phyloP scores from a whole-genome alignment of 176 grass and related monocot genomes.

The Triticum timopheevii region DNA sequence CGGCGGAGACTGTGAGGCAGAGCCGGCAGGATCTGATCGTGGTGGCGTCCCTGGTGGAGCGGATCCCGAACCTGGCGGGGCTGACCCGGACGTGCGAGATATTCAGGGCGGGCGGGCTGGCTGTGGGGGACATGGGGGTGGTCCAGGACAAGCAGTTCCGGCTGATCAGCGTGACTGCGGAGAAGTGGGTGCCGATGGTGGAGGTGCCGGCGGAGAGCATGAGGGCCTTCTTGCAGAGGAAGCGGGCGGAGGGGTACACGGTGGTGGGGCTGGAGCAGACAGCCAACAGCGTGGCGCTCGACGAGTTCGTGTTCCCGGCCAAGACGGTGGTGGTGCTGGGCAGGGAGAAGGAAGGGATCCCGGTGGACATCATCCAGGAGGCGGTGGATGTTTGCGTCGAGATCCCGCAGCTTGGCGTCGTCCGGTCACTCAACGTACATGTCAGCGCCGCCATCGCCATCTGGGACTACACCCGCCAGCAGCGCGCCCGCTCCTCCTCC shows the following conservation, averaged over 20 bases:
- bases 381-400: slow-evolving; percentile 78
- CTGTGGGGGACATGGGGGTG: slow-evolving; percentile 66
- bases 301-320: slow-evolving; percentile 64
- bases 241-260: slow-evolving; percentile 65
- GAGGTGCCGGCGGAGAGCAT: slow-evolving; percentile 73
- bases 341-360: slow-evolving; percentile 87
- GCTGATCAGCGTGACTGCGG: slow-evolving; percentile 94
- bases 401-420: slow-evolving; percentile 85
- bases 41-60: slow-evolving; percentile 78
- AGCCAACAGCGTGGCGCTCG: slow-evolving; percentile 69
- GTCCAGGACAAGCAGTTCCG: slow-evolving; percentile 86
- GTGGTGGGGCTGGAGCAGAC: slow-evolving; percentile 93
- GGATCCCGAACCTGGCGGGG: slow-evolving; percentile 91
- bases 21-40: slow-evolving; percentile 77
- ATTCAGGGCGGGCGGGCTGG: slow-evolving; percentile 65
- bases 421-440: slow-evolving; percentile 92
- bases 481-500: neutral
- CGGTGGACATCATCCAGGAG: slow-evolving; percentile 86
- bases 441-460: slow-evolving; percentile 89
- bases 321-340: slow-evolving; percentile 71
- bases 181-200: slow-evolving; percentile 83
- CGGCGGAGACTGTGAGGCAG: slow-evolving; percentile 59
- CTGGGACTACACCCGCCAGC: slow-evolving; percentile 92
- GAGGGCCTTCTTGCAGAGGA: slow-evolving; percentile 64
- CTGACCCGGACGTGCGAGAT: slow-evolving; percentile 90